A percentile compares a stretch with the other conserved stretches of the same genome.
Evolutionary conservation across 257 asterid genomes (phyloP).

Genomic region (Echium plantagineum): DNA sequence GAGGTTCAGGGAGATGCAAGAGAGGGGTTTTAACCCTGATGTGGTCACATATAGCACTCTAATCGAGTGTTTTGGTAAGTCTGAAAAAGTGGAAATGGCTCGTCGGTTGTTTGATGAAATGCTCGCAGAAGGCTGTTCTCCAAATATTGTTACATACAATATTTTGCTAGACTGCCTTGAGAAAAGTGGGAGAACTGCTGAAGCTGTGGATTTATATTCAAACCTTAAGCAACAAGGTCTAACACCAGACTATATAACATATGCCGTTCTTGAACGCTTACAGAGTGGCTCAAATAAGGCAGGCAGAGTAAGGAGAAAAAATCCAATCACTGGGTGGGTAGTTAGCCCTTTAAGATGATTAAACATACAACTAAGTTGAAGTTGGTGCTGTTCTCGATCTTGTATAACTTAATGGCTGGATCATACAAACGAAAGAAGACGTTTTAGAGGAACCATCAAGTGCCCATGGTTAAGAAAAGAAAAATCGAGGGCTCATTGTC

Average conservation of each 20-base stretch:
- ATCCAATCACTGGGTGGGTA: constrained; percentile 89
- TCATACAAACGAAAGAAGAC: neutral
- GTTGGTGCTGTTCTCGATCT: neutral
- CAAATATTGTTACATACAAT: constrained; percentile 82
- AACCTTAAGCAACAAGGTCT: constrained; percentile 74
- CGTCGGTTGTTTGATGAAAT: constrained; percentile 61
- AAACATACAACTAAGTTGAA: neutral
- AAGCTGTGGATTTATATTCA: constrained; percentile 75
- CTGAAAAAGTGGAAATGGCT: constrained; percentile 82
- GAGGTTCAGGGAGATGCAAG: constrained; percentile 84
- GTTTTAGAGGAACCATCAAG: neutral
- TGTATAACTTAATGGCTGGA: neutral
- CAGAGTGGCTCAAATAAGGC: constrained; percentile 63
- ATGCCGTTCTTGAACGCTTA: constrained; percentile 64
- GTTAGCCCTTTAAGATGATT: constrained; percentile 83
- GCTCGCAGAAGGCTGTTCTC: constrained; percentile 77
- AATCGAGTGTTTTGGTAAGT: constrained; percentile 91
- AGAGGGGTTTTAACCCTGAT: constrained; percentile 80
- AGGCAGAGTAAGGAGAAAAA: constrained; percentile 46
- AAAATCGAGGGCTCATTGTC: neutral
- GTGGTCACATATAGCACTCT: constrained; percentile 85
- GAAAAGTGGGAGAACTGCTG: constrained; percentile 75
- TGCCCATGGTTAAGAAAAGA: neutral
- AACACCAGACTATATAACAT: constrained; percentile 75
- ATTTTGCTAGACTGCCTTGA: constrained; percentile 88